These are phyloP conservation scores for Calonectria ilicicola DNA, from an alignment of 2,329 filamentous ascomycete species.

Conservation along the genomic window DNA sequence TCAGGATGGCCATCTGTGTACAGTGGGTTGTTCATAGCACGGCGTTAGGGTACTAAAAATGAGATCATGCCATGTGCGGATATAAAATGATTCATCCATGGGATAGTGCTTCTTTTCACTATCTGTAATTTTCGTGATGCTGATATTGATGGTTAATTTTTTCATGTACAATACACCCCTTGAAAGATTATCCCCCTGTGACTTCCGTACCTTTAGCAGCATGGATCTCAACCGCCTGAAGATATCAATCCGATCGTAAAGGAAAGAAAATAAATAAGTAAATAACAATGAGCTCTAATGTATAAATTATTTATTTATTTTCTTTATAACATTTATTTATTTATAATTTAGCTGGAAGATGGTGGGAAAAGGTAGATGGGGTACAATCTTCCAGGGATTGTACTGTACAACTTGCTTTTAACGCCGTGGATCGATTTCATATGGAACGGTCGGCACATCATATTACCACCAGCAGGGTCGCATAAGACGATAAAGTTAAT, in stretches of 20 bases:
- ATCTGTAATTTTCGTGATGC: not conserved
- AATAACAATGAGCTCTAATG: no score
- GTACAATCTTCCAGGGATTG: no score
- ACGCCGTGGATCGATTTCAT: not conserved
- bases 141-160: not conserved
- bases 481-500: not conserved
- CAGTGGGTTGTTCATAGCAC: conserved; percentile 42
- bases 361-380: no score
- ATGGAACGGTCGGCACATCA: not conserved
- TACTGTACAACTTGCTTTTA: not conserved
- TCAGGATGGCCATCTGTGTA: conserved; percentile 33
- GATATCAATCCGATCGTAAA: no score
- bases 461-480: not conserved
- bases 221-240: no score
- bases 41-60: conserved; percentile 47
- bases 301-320: no score
- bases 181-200: no score
- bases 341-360: no score
- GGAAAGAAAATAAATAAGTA: no score
- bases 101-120: not conserved
- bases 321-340: no score
- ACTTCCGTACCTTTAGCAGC: no score
- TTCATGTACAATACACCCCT: no score
- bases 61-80: conserved; percentile 38
- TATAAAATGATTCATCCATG: not conserved